Evolutionary conservation across 2,329 filamentous ascomycete genomes (phyloP).

Genomic region (Colletotrichum falcatum): DNA sequence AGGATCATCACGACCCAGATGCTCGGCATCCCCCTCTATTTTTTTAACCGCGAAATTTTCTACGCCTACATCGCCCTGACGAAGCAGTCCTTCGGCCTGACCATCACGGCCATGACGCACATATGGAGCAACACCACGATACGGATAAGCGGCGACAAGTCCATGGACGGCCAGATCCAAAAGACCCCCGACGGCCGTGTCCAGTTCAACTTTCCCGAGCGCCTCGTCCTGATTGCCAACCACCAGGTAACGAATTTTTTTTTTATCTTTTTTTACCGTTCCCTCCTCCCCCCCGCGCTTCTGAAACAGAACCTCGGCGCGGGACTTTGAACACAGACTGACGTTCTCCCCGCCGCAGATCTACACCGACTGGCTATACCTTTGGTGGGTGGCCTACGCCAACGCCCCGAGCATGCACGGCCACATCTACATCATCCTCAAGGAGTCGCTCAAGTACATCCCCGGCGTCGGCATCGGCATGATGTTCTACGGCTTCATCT

Average conservation of each 20-base stretch:
- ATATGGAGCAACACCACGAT: conserved; percentile 90
- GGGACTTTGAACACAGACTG: background rate
- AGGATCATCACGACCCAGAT: conserved; percentile 80
- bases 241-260: conserved; percentile 71
- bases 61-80: conserved; percentile 90
- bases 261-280: too few relatives aligned
- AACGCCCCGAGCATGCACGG: conserved; percentile 81
- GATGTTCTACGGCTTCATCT: conserved; percentile 91
- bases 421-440: conserved; percentile 89
- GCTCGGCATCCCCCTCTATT: conserved; percentile 80
- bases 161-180: conserved; percentile 79
- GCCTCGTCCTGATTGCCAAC: conserved; percentile 86
- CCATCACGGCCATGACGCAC: conserved; percentile 83
- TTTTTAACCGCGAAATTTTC: conserved; percentile 81
- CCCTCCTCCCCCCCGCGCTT: too few relatives aligned
- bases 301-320: conserved; percentile 6
- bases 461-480: conserved; percentile 85
- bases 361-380: conserved; percentile 92
- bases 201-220: conserved; percentile 83
- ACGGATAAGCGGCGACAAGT: conserved; percentile 84
- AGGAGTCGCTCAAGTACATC: conserved; percentile 86
- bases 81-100: conserved; percentile 84
- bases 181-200: conserved; percentile 78
- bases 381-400: conserved; percentile 95
- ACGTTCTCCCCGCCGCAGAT: conserved; percentile 58